These are phyloP conservation scores for Cucumis cinereus DNA, from an alignment of 306 rosid species.

Conservation along the genomic window DNA sequence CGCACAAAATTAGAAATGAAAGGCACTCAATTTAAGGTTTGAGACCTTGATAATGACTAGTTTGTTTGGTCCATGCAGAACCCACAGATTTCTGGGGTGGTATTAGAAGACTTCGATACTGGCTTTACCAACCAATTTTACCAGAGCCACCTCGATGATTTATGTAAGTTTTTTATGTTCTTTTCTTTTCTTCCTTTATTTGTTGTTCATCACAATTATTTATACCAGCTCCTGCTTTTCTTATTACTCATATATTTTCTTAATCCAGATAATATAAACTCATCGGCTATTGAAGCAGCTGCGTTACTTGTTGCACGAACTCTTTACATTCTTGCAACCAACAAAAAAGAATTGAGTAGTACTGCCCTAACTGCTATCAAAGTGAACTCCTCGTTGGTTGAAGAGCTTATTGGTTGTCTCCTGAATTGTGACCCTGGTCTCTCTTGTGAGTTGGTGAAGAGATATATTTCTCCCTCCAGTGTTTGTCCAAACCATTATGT, in stretches of 20 bases:
- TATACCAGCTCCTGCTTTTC: neutral
- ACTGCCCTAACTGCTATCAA: slow-evolving; percentile 48
- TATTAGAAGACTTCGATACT: slow-evolving; percentile 74
- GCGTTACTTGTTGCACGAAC: slow-evolving; percentile 85
- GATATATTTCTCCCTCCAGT: slow-evolving; percentile 49
- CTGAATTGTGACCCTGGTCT: slow-evolving; percentile 79
- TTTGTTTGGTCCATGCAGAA: slow-evolving; percentile 22
- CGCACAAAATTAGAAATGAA: neutral
- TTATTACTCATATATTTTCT: slow-evolving; percentile 12
- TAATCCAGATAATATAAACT: slow-evolving; percentile 64
- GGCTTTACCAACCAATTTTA: slow-evolving; percentile 69
- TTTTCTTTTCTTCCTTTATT: slow-evolving; percentile 8
- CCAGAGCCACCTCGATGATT: slow-evolving; percentile 79
- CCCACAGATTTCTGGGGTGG: slow-evolving; percentile 47
- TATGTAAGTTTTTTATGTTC: slow-evolving; percentile 31
- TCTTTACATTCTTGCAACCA: slow-evolving; percentile 65
- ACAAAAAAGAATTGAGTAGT: slow-evolving; percentile 26
- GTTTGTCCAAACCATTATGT: slow-evolving; percentile 83
- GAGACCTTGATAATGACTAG: neutral
- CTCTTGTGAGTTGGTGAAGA: slow-evolving; percentile 74
- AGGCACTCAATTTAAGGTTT: neutral
- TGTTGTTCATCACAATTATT: neutral
- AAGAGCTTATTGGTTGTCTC: slow-evolving; percentile 67
- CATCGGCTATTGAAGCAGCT: slow-evolving; percentile 74
- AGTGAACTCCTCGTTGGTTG: slow-evolving; percentile 67